These are phyloP conservation scores for Colletotrichum abscissum DNA, from an alignment of 2,329 filamentous ascomycete genomes.

Conservation along the genomic window DNA sequence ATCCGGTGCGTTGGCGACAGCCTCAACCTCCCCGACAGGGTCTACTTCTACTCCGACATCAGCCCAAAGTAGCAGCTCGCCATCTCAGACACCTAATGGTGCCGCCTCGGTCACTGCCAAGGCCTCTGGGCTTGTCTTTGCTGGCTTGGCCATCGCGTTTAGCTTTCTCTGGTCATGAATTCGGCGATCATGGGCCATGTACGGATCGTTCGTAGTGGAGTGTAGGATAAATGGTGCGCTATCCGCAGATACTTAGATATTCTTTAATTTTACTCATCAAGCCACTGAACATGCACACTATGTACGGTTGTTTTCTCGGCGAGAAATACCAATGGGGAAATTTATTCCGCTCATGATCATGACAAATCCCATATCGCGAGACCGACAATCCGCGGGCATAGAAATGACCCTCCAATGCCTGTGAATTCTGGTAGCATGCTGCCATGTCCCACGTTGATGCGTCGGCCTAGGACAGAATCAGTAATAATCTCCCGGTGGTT, in stretches of 20 bases:
- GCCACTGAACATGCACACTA: background rate
- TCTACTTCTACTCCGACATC: background rate
- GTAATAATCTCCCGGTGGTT: background rate
- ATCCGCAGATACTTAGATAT: background rate
- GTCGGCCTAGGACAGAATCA: background rate
- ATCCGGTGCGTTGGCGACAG: background rate
- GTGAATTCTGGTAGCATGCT: too few species aligned
- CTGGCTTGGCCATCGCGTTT: background rate
- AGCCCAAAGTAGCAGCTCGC: background rate
- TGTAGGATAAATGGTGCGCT: too few species aligned
- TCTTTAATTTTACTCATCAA: background rate
- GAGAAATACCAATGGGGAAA: background rate
- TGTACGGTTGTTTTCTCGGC: background rate
- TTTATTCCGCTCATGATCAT: background rate
- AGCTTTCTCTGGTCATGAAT: background rate
- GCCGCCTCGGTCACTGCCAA: background rate
- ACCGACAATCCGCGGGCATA: background rate
- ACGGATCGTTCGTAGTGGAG: too few species aligned
- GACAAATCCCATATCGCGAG: background rate
- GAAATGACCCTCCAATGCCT: background rate
- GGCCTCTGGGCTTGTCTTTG: background rate
- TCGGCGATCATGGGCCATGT: background rate
- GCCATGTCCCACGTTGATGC: background rate
- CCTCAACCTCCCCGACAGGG: background rate
- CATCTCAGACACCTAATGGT: background rate